Evolutionary conservation across 331 rosid genomes (phyloP).

Genomic region (Ulmus americana): DNA sequence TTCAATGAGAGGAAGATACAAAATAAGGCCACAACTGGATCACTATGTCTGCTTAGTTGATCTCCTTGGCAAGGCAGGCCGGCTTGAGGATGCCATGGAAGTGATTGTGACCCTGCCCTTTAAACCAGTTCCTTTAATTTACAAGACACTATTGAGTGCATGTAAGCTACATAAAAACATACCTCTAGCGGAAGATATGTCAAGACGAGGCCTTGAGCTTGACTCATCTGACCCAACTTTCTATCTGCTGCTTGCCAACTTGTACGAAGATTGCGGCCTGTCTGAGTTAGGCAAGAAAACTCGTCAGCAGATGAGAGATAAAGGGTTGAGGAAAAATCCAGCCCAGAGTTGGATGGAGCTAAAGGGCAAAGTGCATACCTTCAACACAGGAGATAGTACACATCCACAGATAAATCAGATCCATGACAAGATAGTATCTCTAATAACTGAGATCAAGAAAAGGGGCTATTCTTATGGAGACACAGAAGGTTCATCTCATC

Average conservation of each 20-base stretch:
- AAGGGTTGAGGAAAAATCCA: constrained; percentile 47
- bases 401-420: constrained; percentile 33
- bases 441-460: constrained; percentile 34
- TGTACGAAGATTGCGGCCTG: constrained; percentile 45
- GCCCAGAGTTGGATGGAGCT: constrained; percentile 43
- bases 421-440: constrained; percentile 31
- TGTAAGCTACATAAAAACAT: constrained; percentile 49
- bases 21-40: constrained; percentile 40
- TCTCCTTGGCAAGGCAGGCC: constrained; percentile 57
- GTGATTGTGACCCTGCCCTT: constrained; percentile 48
- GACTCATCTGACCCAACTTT: constrained; percentile 54
- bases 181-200: constrained; percentile 54
- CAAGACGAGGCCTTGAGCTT: constrained; percentile 52
- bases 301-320: constrained; percentile 45
- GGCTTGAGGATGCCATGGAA: constrained; percentile 54
- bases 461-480: constrained; percentile 32
- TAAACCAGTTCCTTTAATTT: constrained; percentile 41
- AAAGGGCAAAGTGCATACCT: constrained; percentile 37
- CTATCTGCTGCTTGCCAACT: constrained; percentile 48
- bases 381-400: constrained; percentile 37
- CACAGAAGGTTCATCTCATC: constrained; percentile 21
- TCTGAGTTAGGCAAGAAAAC: constrained; percentile 46
- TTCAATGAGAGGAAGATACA: constrained; percentile 43
- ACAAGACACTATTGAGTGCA: constrained; percentile 53
- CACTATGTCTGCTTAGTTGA: constrained; percentile 54